phyloP scores from a whole-genome alignment of 1,284 basidiomycete species.

The Ceratobasidium theobromae region DNA sequence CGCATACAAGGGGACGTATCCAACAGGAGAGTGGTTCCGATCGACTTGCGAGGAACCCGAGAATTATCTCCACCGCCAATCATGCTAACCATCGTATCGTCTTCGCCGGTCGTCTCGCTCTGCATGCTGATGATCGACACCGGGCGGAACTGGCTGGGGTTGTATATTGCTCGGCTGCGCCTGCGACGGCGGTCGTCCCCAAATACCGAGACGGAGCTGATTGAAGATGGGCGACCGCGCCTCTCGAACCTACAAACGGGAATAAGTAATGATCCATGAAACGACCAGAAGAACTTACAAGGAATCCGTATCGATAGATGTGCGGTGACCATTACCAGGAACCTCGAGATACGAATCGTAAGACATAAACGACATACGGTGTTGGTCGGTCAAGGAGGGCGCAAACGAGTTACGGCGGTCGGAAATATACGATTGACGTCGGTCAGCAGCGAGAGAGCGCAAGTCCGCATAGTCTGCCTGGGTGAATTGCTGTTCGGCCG shows the following conservation, averaged over 20 bases:
- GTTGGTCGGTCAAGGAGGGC: slow-evolving; percentile 23
- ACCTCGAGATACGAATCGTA: slow-evolving; percentile 66
- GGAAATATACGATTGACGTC: slow-evolving; percentile 37
- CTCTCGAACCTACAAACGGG: slow-evolving; percentile 40
- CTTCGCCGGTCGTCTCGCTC: slow-evolving; percentile 52
- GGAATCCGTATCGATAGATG: slow-evolving; percentile 22
- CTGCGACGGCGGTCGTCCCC: slow-evolving; percentile 49
- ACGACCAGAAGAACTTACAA: neutral
- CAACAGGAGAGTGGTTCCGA: slow-evolving; percentile 57
- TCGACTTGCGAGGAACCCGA: slow-evolving; percentile 58
- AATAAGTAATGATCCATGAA: neutral
- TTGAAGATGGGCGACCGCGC: slow-evolving; percentile 49
- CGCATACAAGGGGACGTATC: slow-evolving; percentile 69
- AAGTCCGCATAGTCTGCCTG: neutral
- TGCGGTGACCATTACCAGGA: slow-evolving; percentile 4
- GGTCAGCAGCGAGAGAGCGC: slow-evolving; percentile 39
- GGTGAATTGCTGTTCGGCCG: slow-evolving; percentile 39
- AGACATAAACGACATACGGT: slow-evolving; percentile 39
- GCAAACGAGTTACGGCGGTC: slow-evolving; percentile 12
- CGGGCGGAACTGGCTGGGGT: slow-evolving; percentile 57
- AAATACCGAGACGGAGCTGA: slow-evolving; percentile 66
- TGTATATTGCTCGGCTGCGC: slow-evolving; percentile 44
- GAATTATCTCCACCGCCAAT: slow-evolving; percentile 63
- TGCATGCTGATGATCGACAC: slow-evolving; percentile 61
- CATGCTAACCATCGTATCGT: slow-evolving; percentile 81